Percentiles rank a stretch among this genome's conserved stretches.
Conservation (phyloP, 73 alveolate species). For the Diophrys sp. region DNA sequence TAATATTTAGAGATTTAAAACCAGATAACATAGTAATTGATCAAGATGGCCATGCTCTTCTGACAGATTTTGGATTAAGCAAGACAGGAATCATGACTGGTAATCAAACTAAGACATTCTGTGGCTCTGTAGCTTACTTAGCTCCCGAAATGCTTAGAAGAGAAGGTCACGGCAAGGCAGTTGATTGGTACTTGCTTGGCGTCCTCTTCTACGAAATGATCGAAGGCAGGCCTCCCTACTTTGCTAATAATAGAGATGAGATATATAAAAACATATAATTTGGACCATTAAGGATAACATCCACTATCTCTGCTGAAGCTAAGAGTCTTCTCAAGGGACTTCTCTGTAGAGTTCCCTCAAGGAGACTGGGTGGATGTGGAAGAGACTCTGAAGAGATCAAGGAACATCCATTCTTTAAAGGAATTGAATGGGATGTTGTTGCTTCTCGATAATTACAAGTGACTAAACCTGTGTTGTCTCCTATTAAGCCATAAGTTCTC, state of each 20-base stretch:
- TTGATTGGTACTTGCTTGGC: constrained; percentile 80
- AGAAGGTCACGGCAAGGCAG: constrained; percentile 71
- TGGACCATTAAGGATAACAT: neutral
- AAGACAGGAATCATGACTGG: constrained; percentile 44
- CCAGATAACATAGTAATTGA: constrained; percentile 81
- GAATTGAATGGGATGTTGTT: neutral
- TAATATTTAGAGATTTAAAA: constrained; percentile 73
- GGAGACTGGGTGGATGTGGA: constrained; percentile 85
- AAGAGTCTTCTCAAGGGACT: neutral
- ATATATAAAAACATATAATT: neutral
- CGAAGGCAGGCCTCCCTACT: constrained; percentile 74
- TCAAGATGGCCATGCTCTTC: constrained; percentile 75
- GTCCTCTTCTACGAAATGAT: constrained; percentile 79
- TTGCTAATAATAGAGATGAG: constrained; percentile 36
- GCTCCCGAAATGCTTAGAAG: constrained; percentile 80
- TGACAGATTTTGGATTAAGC: constrained; percentile 77
- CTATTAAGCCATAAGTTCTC: neutral
- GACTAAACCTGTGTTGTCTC: neutral
- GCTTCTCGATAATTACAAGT: neutral
- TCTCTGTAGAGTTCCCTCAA: constrained; percentile 82
- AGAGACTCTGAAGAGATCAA: constrained; percentile 84
- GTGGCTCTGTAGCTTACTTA: constrained; percentile 78
- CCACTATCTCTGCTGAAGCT: neutral
- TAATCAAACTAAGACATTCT: constrained; percentile 49
- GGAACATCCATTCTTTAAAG: constrained; percentile 64